A percentile compares a stretch with the other conserved stretches of the same genome.
Conservation (phyloP, 1,139 yeast genomes). For the Debaryomyces robertsiae region DNA sequence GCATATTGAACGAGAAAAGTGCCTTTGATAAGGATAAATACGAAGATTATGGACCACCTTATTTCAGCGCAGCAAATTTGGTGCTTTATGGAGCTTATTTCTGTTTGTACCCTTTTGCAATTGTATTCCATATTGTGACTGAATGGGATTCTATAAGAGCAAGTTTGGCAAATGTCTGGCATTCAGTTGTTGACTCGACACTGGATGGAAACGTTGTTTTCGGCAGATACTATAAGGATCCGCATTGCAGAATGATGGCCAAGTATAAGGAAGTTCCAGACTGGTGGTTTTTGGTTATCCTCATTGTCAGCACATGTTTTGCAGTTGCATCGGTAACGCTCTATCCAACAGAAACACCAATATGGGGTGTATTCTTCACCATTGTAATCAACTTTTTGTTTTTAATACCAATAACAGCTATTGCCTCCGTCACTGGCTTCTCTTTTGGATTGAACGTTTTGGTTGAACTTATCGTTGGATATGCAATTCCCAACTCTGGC, state of each 20-base stretch:
- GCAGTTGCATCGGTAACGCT: constrained; percentile 34
- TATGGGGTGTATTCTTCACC: constrained; percentile 40
- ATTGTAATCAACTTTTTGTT: constrained; percentile 38
- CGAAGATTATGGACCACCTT: constrained; percentile 43
- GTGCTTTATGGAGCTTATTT: constrained; percentile 46
- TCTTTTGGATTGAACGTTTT: constrained; percentile 41
- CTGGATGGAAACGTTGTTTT: constrained; percentile 18
- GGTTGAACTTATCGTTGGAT: constrained; percentile 44
- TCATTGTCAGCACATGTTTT: constrained; percentile 31
- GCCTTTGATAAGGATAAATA: constrained; percentile 35
- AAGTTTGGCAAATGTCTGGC: constrained; percentile 41
- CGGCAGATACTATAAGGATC: constrained; percentile 32
- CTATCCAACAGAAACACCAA: constrained; percentile 41
- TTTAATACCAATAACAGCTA: constrained; percentile 39
- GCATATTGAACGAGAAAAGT: constrained; percentile 34
- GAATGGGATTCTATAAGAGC: constrained; percentile 50
- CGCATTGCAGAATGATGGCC: constrained; percentile 46
- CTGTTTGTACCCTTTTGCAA: constrained; percentile 46
- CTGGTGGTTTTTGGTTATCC: constrained; percentile 40
- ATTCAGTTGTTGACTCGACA: constrained; percentile 35
- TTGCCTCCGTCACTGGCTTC: constrained; percentile 42
- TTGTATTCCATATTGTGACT: constrained; percentile 38
- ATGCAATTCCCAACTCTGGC: constrained; percentile 42
- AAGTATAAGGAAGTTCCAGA: constrained; percentile 44
- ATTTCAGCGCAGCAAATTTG: constrained; percentile 45